These are phyloP conservation scores for Fusarium austroafricanum DNA, from an alignment of 2,329 filamentous ascomycete genomes.

Conservation along the genomic window DNA sequence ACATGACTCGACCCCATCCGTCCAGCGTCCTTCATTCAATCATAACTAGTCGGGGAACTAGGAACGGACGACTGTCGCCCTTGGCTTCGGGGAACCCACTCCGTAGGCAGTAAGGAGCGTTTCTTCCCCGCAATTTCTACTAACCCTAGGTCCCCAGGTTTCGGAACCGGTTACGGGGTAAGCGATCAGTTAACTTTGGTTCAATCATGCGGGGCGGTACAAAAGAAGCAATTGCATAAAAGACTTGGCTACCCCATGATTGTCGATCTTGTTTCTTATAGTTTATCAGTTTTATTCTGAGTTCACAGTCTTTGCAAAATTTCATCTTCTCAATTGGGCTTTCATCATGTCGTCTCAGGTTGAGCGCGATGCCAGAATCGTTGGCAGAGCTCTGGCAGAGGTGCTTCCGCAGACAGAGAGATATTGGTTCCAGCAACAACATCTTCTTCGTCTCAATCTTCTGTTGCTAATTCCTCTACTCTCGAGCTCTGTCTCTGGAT, in stretches of 20 bases:
- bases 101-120: not conserved
- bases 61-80: conserved; percentile 1
- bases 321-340: not conserved
- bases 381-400: conserved; percentile 46
- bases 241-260: not conserved
- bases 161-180: not conserved
- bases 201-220: not conserved
- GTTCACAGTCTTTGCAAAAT: too few relatives aligned
- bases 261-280: not conserved
- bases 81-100: conserved; percentile 4
- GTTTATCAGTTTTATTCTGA: not conserved
- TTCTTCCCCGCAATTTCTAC: not conserved
- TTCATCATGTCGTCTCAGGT: conserved; percentile 37
- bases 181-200: not conserved
- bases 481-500: conserved; percentile 49
- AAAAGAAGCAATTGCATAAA: not conserved
- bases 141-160: not conserved
- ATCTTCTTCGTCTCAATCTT: conserved; percentile 58
- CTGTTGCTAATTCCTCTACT: conserved; percentile 57
- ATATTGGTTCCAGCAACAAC: conserved; percentile 57
- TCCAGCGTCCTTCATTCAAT: not conserved
- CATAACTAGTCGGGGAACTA: not conserved
- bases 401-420: conserved; percentile 55
- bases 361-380: conserved; percentile 41
- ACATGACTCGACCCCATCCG: not conserved